Evolutionary conservation across 192 early-diverging fungal species (phyloP).

Genomic region (Coemansia sp.): DNA sequence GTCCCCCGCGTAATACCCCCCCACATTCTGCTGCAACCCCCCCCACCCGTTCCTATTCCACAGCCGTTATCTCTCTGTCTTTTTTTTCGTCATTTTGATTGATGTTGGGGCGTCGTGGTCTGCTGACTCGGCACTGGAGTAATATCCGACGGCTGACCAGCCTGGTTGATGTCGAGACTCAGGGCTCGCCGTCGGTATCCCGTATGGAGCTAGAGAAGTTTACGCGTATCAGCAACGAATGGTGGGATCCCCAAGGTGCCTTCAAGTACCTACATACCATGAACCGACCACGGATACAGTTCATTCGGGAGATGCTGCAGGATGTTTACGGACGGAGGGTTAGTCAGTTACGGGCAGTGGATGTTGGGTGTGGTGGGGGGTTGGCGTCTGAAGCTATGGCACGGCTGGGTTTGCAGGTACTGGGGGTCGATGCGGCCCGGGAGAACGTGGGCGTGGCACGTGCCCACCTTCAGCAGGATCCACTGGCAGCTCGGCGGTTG

Average conservation of each 20-base stretch:
- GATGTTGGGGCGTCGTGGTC: too few species aligned
- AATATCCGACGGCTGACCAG: too few species aligned
- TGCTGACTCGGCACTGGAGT: too few species aligned
- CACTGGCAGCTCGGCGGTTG: constrained; percentile 54
- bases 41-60: too few species aligned
- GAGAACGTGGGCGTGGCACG: constrained; percentile 80
- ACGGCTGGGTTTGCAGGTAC: constrained; percentile 64
- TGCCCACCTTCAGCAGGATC: constrained; percentile 65
- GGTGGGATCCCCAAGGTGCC: constrained; percentile 88
- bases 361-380: constrained; percentile 95
- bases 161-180: too few species aligned
- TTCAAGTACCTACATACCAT: constrained; percentile 78
- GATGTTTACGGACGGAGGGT: neutral
- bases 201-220: constrained; percentile 22
- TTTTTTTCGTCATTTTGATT: too few species aligned
- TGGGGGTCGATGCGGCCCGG: constrained; percentile 79
- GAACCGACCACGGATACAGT: constrained; percentile 66
- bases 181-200: constrained; percentile 7
- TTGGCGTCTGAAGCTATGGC: constrained; percentile 78
- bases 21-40: too few species aligned
- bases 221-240: constrained; percentile 48
- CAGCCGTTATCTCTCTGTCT: too few species aligned
- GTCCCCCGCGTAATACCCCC: too few species aligned
- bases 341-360: constrained; percentile 54
- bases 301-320: constrained; percentile 59